Evolutionary conservation across 352 stramenopile species (phyloP).

Genomic region (Phytophthora pinifolia): DNA sequence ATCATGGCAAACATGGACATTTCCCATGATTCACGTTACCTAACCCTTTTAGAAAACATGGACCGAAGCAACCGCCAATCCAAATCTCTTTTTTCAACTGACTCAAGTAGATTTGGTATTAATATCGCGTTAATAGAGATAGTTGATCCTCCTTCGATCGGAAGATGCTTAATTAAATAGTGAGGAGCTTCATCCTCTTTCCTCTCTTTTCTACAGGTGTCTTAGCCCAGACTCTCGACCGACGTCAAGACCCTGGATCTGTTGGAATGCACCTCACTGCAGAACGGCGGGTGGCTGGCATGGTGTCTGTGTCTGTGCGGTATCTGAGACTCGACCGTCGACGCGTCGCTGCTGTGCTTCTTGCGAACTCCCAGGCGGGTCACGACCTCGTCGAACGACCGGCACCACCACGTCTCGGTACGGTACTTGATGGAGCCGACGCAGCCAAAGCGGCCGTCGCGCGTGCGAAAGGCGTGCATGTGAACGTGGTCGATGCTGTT

Average conservation of each 20-base stretch:
- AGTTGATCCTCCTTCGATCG: slow-evolving; percentile 16
- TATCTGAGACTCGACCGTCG: slow-evolving; percentile 13
- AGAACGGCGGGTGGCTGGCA: slow-evolving; percentile 18
- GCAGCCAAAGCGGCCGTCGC: slow-evolving; percentile 57
- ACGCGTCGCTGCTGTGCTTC: slow-evolving; percentile 8
- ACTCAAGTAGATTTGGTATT: neutral
- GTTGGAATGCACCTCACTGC: slow-evolving; percentile 18
- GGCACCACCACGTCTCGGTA: slow-evolving; percentile 87
- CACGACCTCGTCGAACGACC: slow-evolving; percentile 76
- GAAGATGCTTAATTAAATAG: slow-evolving; percentile 30
- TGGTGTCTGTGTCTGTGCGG: slow-evolving; percentile 19
- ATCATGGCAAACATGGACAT: too few species aligned
- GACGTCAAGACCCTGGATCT: slow-evolving; percentile 20
- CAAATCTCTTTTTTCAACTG: too few species aligned
- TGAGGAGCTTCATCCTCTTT: neutral
- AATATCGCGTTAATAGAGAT: slow-evolving; percentile 12
- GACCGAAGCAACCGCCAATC: too few species aligned
- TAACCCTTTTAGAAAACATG: too few species aligned
- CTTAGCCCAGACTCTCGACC: slow-evolving; percentile 26
- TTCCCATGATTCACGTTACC: too few species aligned
- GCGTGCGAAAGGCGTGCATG: slow-evolving; percentile 83
- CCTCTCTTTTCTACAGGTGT: slow-evolving; percentile 11
- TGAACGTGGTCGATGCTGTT: slow-evolving; percentile 91
- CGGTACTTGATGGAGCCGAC: slow-evolving; percentile 83
- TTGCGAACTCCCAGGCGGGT: slow-evolving; percentile 35